Percentiles rank a stretch among this genome's conserved stretches.
phyloP scores from a whole-genome alignment of 1,284 basidiomycete genomes.

The Tilletia indica region DNA sequence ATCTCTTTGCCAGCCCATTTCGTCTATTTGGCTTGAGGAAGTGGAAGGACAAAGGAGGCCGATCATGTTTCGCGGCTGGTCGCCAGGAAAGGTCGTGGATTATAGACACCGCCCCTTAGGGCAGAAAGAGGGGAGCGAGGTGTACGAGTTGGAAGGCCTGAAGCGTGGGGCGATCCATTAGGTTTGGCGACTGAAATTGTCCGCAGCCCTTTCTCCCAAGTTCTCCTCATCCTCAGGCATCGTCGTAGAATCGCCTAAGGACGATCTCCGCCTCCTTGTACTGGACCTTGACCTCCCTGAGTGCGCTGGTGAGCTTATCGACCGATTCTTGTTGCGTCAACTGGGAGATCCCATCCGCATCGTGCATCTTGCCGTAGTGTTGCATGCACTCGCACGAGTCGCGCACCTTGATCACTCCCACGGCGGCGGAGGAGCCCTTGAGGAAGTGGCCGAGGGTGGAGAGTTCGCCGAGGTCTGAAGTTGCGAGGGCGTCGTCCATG shows the following conservation, averaged over 20 bases:
- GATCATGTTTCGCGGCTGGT: no score
- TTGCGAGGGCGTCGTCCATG: slow-evolving; percentile 72
- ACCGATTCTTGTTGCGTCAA: slow-evolving; percentile 38
- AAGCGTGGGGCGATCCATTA: not conserved
- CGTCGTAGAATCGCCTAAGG: slow-evolving; percentile 57
- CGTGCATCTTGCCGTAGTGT: slow-evolving; percentile 67
- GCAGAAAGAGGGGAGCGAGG: not conserved
- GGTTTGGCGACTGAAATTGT: no score
- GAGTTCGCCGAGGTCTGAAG: slow-evolving; percentile 67
- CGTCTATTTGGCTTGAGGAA: no score
- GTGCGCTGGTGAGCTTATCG: slow-evolving; percentile 32
- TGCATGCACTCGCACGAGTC: slow-evolving; percentile 83
- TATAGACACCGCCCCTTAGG: not conserved
- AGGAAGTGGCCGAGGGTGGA: slow-evolving; percentile 83
- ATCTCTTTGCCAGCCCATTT: no score
- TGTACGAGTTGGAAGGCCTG: not conserved
- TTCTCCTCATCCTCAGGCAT: slow-evolving; percentile 24
- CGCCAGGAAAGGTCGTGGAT: no score
- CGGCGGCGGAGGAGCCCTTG: slow-evolving; percentile 87
- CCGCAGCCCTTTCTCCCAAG: no score
- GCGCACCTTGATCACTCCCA: slow-evolving; percentile 78
- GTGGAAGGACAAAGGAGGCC: no score
- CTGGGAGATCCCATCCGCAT: slow-evolving; percentile 48
- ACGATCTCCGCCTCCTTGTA: slow-evolving; percentile 49
- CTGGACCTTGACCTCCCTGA: slow-evolving; percentile 44